A percentile compares a stretch with the other conserved stretches of the same genome.
Conservation (phyloP, 1,284 basidiomycete genomes). For the Heterobasidion irregulare region DNA sequence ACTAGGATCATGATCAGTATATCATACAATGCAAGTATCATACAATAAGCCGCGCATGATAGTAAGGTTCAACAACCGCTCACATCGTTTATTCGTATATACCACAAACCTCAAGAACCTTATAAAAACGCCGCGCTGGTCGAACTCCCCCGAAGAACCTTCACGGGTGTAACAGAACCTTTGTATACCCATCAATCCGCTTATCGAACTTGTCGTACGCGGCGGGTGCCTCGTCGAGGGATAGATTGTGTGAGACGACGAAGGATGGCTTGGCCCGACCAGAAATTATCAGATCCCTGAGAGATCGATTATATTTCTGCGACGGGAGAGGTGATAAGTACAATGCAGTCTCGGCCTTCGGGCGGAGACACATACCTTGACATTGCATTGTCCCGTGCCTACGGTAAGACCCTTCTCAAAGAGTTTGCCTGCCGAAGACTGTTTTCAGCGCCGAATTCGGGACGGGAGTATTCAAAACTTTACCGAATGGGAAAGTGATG, state of each 20-base stretch:
- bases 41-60: background rate
- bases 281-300: slow-evolving; percentile 43
- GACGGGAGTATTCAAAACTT: background rate
- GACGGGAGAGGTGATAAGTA: background rate
- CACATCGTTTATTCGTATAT: background rate
- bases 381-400: slow-evolving; percentile 47
- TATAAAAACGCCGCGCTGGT: background rate
- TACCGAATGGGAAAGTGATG: slow-evolving; percentile 42
- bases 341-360: background rate
- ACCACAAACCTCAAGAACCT: background rate
- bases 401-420: slow-evolving; percentile 44
- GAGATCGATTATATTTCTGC: slow-evolving; percentile 40
- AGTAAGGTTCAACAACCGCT: no score
- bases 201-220: slow-evolving; percentile 45
- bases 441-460: background rate
- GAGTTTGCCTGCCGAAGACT: slow-evolving; percentile 25
- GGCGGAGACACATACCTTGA: slow-evolving; percentile 27
- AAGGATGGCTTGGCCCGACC: slow-evolving; percentile 42
- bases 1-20: no score
- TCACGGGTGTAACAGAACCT: slow-evolving; percentile 41
- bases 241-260: slow-evolving; percentile 40
- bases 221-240: slow-evolving; percentile 34
- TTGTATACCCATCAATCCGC: slow-evolving; percentile 39
- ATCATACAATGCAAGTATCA: background rate
- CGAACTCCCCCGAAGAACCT: background rate